Base-by-base conservation (phyloP, 2,329 filamentous ascomycete species). In the Talaromyces verruculosus region DNA sequence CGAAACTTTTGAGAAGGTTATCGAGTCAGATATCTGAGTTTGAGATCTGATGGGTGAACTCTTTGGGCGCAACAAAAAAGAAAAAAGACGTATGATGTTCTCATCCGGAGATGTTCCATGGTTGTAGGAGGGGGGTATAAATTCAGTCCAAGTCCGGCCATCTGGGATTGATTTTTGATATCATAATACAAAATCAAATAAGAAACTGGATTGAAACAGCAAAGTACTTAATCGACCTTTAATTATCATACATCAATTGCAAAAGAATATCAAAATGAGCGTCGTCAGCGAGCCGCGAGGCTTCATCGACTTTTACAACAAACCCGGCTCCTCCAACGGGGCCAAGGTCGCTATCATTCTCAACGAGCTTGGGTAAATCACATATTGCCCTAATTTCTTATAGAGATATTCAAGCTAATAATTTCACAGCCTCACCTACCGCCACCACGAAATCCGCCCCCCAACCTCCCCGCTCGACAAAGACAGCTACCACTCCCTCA, bases 241-340 rank as follows among this genome's bases (percentile, higher is more conserved):
- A 4, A 49, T 28, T 5, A 11, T 49, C 11, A 49, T 49, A 49
- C 45, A 5, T 22, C 7, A 45, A 22, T 2, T 17, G 3, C 35
- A 10, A 25, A 22, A 51, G 45, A 25, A 53, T n/a, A 53, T n/a
- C 53, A 37, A 2, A 35, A 61, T 61, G 58, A 61, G 58, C 35
- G 58, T 61, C 39, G 41, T 61, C 41, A 6, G 37, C 7, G 39
- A 43, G 10, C n/a, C 37, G 5, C 37, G 58, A 61, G 58, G 58
- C 37, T 61, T 43, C 28, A 30, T 61, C 25, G 58, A 61, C 39
- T 61, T 61, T 30, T 61, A 45, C 22, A 61, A 11, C 15, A 61
- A 30, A 45, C 35, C 58, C 4, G 58, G 58, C 13, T 61, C 37
- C 28, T 17, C 58, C 28, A 43, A 43, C n/a, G 58, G 58, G 1